Evolutionary conservation across 768 basidiomycete species (phyloP).

Genomic region (Pleurotus tuber-regium): DNA sequence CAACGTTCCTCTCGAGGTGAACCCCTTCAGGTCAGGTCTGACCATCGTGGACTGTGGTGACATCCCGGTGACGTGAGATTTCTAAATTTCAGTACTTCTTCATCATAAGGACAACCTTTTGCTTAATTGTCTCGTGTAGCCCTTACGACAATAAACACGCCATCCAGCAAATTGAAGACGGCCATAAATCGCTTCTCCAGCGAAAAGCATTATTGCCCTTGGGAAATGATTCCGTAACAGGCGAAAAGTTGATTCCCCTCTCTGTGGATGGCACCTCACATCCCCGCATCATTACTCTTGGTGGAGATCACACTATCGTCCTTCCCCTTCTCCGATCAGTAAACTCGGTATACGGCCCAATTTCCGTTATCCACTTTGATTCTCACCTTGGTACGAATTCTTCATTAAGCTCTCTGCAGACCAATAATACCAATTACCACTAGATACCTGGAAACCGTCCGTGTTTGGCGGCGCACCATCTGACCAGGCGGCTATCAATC

Average conservation of each 20-base stretch:
- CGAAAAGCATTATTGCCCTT: slow-evolving; percentile 59
- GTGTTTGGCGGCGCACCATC: slow-evolving; percentile 76
- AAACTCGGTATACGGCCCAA: slow-evolving; percentile 72
- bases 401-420: slow-evolving; percentile 16
- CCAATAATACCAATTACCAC: neutral
- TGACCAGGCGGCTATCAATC: slow-evolving; percentile 73
- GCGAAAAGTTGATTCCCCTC: slow-evolving; percentile 53
- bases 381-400: slow-evolving; percentile 54
- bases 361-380: slow-evolving; percentile 86
- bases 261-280: slow-evolving; percentile 72
- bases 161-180: slow-evolving; percentile 71
- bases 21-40: slow-evolving; percentile 68
- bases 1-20: slow-evolving; percentile 70
- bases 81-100: neutral
- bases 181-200: slow-evolving; percentile 69
- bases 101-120: neutral
- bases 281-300: slow-evolving; percentile 78
- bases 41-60: slow-evolving; percentile 77
- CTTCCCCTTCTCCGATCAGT: slow-evolving; percentile 64
- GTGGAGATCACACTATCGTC: slow-evolving; percentile 86
- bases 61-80: slow-evolving; percentile 61
- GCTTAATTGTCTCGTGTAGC: slow-evolving; percentile 18
- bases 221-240: slow-evolving; percentile 61
- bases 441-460: slow-evolving; percentile 73
- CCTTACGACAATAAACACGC: slow-evolving; percentile 76